Percentiles rank a stretch among this genome's conserved stretches.
These are phyloP conservation scores for Trametes sp. DNA, from an alignment of 1,284 basidiomycete genomes.

Conservation along the genomic window DNA sequence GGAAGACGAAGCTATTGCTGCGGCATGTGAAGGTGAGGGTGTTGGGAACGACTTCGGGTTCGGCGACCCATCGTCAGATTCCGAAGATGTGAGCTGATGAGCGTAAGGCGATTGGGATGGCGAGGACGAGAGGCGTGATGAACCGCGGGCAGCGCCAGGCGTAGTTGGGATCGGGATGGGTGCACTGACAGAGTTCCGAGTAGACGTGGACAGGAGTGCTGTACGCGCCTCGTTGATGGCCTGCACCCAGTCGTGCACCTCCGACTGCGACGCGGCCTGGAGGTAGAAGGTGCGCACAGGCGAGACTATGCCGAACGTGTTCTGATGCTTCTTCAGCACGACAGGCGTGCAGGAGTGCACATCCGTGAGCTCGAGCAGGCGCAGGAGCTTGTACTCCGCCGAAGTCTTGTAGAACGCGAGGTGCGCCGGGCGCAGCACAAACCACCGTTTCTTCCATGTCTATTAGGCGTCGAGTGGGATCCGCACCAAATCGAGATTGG, in stretches of 20 bases:
- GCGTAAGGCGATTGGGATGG: conserved; percentile 44
- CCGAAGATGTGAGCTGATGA: conserved; percentile 67
- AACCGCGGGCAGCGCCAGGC: conserved; percentile 26
- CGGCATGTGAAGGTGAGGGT: conserved; percentile 9
- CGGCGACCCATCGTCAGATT: conserved; percentile 74
- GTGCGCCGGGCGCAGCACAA: conserved; percentile 91
- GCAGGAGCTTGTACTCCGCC: conserved; percentile 90
- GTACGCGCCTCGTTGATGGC: conserved; percentile 83
- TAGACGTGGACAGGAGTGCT: conserved; percentile 65
- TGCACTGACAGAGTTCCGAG: conserved; percentile 58
- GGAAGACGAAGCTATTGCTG: neutral
- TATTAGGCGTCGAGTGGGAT: conserved; percentile 43
- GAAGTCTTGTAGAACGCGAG: conserved; percentile 98
- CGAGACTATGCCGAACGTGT: conserved; percentile 94
- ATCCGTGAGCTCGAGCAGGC: conserved; percentile 88
- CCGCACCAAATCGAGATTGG: conserved; percentile 24
- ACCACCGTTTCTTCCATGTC: conserved; percentile 99
- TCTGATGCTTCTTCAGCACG: conserved; percentile 87
- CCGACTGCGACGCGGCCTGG: conserved; percentile 75
- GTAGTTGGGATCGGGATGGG: conserved; percentile 57
- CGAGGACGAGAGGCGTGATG: conserved; percentile 41
- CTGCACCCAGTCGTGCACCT: conserved; percentile 87
- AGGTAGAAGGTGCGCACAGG: conserved; percentile 94
- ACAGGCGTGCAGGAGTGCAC: conserved; percentile 93
- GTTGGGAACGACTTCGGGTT: conserved; percentile 32